Conservation (phyloP, 352 stramenopile species). For the Elongisporangium senticosum region DNA sequence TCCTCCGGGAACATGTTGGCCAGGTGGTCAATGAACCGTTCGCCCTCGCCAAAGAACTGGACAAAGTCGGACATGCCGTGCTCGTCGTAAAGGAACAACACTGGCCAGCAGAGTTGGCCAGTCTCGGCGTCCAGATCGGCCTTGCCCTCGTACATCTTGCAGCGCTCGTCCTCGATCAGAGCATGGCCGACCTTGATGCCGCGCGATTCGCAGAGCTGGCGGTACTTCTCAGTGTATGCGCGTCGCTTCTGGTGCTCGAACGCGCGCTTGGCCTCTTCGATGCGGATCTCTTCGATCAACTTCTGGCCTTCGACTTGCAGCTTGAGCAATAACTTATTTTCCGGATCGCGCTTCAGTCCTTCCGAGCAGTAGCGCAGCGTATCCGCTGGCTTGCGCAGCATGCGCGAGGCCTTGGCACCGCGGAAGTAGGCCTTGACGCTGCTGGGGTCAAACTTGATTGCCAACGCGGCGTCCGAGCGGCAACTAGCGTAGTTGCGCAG, state of each 20-base stretch:
- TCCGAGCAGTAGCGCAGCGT: conserved; percentile 79
- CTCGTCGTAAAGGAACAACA: conserved; percentile 84
- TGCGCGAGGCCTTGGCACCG: conserved; percentile 73
- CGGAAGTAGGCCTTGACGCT: conserved; percentile 85
- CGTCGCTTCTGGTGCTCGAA: conserved; percentile 65
- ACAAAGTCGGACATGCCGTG: conserved; percentile 84
- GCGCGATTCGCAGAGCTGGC: conserved; percentile 58
- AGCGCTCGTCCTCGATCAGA: conserved; percentile 73
- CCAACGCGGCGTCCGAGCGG: conserved; percentile 68
- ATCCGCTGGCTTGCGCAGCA: conserved; percentile 74
- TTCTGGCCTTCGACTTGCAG: conserved; percentile 56
- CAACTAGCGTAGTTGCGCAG: conserved; percentile 86
- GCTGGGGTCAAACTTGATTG: conserved; percentile 57
- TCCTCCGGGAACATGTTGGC: conserved; percentile 89
- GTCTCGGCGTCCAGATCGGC: conserved; percentile 59
- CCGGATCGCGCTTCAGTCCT: conserved; percentile 64
- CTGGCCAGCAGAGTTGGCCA: conserved; percentile 69
- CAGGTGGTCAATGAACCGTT: conserved; percentile 79
- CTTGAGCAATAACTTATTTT: conserved; percentile 73
- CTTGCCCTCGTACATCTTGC: conserved; percentile 80
- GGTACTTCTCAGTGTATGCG: conserved; percentile 73
- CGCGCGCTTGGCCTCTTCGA: conserved; percentile 56
- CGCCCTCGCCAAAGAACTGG: conserved; percentile 71
- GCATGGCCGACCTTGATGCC: conserved; percentile 63
- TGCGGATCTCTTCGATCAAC: conserved; percentile 57